Conservation (phyloP, 306 rosid genomes). For the Cicer cuneatum region DNA sequence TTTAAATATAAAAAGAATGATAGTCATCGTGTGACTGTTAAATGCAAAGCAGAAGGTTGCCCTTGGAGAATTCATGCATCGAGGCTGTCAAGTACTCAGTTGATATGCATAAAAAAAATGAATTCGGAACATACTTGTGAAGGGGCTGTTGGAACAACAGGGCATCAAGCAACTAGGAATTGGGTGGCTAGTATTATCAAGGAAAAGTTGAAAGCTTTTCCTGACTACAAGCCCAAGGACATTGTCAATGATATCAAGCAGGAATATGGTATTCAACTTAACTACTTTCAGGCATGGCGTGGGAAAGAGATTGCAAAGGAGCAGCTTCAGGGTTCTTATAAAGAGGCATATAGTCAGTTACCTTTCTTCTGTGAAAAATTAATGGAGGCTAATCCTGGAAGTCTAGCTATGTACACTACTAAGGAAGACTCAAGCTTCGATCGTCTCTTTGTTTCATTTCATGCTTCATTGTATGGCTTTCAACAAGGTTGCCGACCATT, state of each 20-base stretch:
- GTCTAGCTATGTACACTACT: constrained; percentile 82
- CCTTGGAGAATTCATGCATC: constrained; percentile 99
- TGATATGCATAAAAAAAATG: constrained; percentile 98
- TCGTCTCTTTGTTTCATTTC: constrained; percentile 91
- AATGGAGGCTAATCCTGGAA: constrained; percentile 95
- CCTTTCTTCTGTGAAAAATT: constrained; percentile 84
- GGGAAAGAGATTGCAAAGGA: constrained; percentile 99
- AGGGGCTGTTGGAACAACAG: constrained; percentile 85
- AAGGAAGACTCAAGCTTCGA: constrained; percentile 94
- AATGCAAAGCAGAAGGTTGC: constrained; percentile 98
- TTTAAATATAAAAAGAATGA: constrained; percentile 96
- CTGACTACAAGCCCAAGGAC: constrained; percentile 96
- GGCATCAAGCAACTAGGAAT: constrained; percentile 98
- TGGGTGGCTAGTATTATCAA: constrained; percentile 98
- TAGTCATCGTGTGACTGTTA: constrained; percentile 97
- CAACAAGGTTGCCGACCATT: constrained; percentile 97
- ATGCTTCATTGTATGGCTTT: constrained; percentile 85
- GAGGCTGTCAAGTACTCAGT: constrained; percentile 87
- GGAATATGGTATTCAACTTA: constrained; percentile 93
- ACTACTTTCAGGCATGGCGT: constrained; percentile 99
- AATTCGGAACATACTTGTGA: constrained; percentile 82
- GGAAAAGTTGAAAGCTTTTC: constrained; percentile 83
- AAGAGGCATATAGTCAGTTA: constrained; percentile 87
- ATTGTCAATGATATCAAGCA: constrained; percentile 91
- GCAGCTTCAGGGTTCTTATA: constrained; percentile 98